Conservation (phyloP, 1,284 basidiomycete species). For the Cutaneotrichosporon mucoides region DNA sequence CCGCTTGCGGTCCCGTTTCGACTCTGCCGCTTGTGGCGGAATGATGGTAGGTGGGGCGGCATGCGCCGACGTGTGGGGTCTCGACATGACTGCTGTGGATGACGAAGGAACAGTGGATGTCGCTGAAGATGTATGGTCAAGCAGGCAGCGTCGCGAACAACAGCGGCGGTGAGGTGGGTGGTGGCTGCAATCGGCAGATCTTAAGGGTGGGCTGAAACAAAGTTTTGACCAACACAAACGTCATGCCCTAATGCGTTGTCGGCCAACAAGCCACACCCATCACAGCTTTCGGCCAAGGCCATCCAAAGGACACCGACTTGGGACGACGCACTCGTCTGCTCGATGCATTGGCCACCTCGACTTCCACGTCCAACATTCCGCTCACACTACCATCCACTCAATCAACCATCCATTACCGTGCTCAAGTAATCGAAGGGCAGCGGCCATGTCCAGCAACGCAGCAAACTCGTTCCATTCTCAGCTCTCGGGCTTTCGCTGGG, state of each 20-base stretch:
- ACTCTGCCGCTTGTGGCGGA: conserved; percentile 41
- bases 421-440: background rate
- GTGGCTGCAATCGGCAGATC: background rate
- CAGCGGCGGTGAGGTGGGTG: background rate
- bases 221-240: background rate
- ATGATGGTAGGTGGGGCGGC: conserved; percentile 32
- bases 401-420: background rate
- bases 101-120: background rate
- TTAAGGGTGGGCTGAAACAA: background rate
- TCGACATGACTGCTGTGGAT: conserved; percentile 19
- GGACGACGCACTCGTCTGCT: no score
- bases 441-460: conserved; percentile 28
- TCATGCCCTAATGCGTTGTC: background rate
- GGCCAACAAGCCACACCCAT: no score
- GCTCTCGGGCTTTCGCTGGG: conserved; percentile 71
- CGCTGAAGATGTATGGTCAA: background rate
- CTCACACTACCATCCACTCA: background rate
- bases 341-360: no score
- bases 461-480: conserved; percentile 46
- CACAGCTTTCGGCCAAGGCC: no score
- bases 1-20: conserved; percentile 53
- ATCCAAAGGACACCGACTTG: no score
- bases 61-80: conserved; percentile 14
- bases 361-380: background rate
- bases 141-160: background rate